Base-by-base conservation (phyloP, 2,329 filamentous ascomycete species). In the Emergomyces orientalis region DNA sequence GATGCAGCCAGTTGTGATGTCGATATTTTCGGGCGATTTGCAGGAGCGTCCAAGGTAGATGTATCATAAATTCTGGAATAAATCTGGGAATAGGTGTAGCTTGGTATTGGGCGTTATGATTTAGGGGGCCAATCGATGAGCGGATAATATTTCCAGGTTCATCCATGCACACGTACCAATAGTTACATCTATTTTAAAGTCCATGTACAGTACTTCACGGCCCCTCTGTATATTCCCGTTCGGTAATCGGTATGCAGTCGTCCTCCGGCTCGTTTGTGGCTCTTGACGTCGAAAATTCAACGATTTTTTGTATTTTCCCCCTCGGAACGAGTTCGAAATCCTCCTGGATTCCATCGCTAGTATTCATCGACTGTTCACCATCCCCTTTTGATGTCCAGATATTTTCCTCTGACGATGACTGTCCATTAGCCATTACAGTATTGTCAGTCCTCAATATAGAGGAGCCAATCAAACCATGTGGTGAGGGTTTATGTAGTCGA, bases 281-380 rank as follows among this genome's bases (percentile, higher is more conserved):
- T 6, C 30, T 56, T 17, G 54, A 37, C 32, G 54, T 56, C 54
- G 54, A 56, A 56, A 56, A 56, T 11, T 56, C 54, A 8, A 55
- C 30, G 27, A 55, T 11, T 55, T 55, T 55, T n/a, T 55, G 52
- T 56, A 56, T 39, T 14, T 39, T 56, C 25, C 37, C 32, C 11
- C 32, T 25, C 19, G 32, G n/a, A n/a, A 56, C 6, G 19, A 56
- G n/a, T 39, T 56, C 54, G 32, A 56, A 37, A 39, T 56, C 54
- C n/a, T 56, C 32, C 54, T 22, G 9, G n/a, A 17, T 39, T 22
- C 32, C 54, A 8, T 34, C 32, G 22, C 37, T 27, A 37, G 19
- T 34, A 56, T 56, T 56, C 25, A 19, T 22, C 32, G 37, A 39
- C 13, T n/a, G 54, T 13, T 22, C 19, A 39, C n/a, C 25, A 11